Evolutionary conservation across 2,329 filamentous ascomycete species (phyloP), one percentile per base, ranked within the genome.

Genomic region (Fusarium praegraminearum): DNA sequence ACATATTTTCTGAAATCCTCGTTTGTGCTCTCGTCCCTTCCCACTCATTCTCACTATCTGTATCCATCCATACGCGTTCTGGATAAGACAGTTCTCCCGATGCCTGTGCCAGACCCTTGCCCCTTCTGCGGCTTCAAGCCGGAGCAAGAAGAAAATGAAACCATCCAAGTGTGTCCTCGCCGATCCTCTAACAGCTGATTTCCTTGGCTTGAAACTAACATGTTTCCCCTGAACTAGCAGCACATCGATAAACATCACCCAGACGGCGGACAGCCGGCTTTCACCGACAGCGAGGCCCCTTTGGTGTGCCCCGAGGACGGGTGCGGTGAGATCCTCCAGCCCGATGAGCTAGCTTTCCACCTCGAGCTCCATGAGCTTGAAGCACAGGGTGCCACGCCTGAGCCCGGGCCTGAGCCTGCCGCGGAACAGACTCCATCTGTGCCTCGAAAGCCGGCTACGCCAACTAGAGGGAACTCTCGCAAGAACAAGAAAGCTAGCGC

Each of bases 311-410:
- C 72, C 3, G 63, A 72, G 28, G 83, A 86, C 18, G 85, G 83
- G 24, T 92, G 90, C 73, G 86, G 86, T 33, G 89, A 92, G 75
- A 76, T 82, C n/a, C 45, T 76, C 35, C 32, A 55, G n/a, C 52
- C 52, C 9, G 72, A 73, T n/a, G 74, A 76, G 30, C 44, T 76
- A 45, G 62, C 62, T 20, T 73, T 63, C 35, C 74, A 76, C 36
- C 55, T 75, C 5, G 67, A 75, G 50, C 73, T 75, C 32, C 74
- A 76, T 55, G 67, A 72, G 51, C 72, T 76, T 26, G 73, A 76
- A 45, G 65, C 62, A 5, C 59, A 67, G 33, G 73, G 64, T 30
- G 61, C 58, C 11, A 56, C 67, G 6, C 63, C 60, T 1, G 69
- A 56, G 47, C 60, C 59, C 20, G 68, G 65, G 13, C 59, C 57